Evolutionary conservation across 495 filamentous ascomycete species (phyloP), one percentile per base, ranked within the genome.

Genomic region (Polyplosphaeria fusca): DNA sequence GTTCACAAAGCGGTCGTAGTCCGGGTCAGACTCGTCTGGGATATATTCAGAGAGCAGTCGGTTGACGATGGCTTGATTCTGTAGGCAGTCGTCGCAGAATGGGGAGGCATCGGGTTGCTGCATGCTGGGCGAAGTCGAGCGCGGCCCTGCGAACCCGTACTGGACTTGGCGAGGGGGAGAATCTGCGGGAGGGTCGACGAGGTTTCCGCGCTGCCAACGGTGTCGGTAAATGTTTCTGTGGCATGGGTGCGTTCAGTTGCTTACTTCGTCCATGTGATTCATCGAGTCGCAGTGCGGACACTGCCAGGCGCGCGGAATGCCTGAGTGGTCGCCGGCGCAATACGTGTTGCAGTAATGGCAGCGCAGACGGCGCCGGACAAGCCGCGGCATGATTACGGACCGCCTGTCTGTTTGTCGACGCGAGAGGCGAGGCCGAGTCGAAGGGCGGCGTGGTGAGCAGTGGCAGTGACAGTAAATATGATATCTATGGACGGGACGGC

Each of bases 21-120:
- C 63, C 16, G 84, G 82, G 47, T 87, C 78, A n/a, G 85, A 78
- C 16, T 83, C 73, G 18, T 84, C 74, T 2, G 87, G 85, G 49
- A 87, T 77, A 58, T 89, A 91, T 38, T 82, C 81, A 3, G 87
- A 83, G 9, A 96, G 70, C 0, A 78, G 75, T 24, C 80, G 75
- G 35, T 78, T 82, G 49, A 88, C 79, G 28, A 95, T 73, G 56
- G 86, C 83, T 68, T 96, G 91, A 68, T 96, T 95, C 64, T 86
- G 85, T 43, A 87, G 66, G 65, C 91, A 96, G 47, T 77, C 83
- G 13, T 76, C 68, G 74, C 91, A 96, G 71, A 96, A 96, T 46
- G 84, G 67, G n/a, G 67, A 63, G 5, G 76, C 60, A 41, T 80
- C 69, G n/a, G 66, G 45, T 28, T 74, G 63, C 9, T 70, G 68